phyloP scores from a whole-genome alignment of 768 basidiomycete genomes.

The Termitomyces titanicus region DNA sequence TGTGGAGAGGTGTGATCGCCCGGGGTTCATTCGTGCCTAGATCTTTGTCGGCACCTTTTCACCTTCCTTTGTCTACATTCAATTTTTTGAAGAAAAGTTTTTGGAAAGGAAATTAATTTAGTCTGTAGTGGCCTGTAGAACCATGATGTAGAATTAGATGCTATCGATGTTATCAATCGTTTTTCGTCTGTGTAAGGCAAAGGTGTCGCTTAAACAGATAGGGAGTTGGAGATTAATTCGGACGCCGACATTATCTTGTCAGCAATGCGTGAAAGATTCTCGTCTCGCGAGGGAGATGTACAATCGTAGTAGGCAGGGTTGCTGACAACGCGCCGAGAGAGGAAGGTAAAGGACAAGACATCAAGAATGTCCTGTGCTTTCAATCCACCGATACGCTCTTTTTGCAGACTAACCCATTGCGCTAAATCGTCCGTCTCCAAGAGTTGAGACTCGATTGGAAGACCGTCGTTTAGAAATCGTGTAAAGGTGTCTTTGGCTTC shows the following conservation, averaged over 20 bases:
- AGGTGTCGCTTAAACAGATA: background rate
- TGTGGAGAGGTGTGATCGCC: no score
- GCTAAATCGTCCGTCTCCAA: constrained; percentile 45
- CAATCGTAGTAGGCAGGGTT: constrained; percentile 89
- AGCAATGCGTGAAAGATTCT: constrained; percentile 66
- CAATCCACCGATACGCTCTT: constrained; percentile 33
- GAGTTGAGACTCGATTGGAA: constrained; percentile 85
- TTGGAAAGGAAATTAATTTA: constrained; percentile 22
- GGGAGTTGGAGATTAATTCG: background rate
- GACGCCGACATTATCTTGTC: constrained; percentile 41
- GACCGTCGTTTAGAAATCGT: constrained; percentile 82
- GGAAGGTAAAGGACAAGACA: constrained; percentile 76
- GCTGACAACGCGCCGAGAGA: constrained; percentile 61
- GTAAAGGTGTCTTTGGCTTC: constrained; percentile 80
- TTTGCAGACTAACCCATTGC: constrained; percentile 43
- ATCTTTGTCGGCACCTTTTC: no score
- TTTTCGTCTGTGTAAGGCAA: background rate
- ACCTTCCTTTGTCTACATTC: no score
- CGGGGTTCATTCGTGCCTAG: no score
- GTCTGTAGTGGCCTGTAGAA: constrained; percentile 4
- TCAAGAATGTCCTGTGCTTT: constrained; percentile 72
- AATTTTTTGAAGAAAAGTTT: constrained; percentile 74
- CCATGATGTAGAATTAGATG: constrained; percentile 1
- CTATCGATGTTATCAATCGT: background rate
- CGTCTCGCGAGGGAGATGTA: constrained; percentile 36